phyloP scores from a whole-genome alignment of 2,329 filamentous ascomycete species.

The Periconia sp. region DNA sequence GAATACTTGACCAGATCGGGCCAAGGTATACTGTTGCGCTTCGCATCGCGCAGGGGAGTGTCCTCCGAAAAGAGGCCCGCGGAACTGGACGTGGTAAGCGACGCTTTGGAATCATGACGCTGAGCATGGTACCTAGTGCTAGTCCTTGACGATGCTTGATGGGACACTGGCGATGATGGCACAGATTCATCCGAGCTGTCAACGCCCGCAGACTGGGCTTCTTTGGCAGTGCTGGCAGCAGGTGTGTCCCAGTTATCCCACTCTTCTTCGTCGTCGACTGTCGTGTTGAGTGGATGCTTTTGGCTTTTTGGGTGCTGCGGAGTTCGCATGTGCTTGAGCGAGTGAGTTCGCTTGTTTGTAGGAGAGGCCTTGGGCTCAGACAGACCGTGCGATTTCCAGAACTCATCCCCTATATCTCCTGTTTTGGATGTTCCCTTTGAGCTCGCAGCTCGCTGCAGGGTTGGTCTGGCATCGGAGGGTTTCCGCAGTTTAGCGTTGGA shows the following conservation, averaged over 20 bases:
- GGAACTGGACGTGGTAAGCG: slow-evolving; percentile 36
- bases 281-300: slow-evolving; percentile 13
- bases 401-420: slow-evolving; percentile 44
- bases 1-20: slow-evolving; percentile 71
- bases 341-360: slow-evolving; percentile 43
- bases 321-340: slow-evolving; percentile 37
- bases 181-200: slow-evolving; percentile 54
- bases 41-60: slow-evolving; percentile 24
- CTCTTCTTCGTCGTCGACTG: slow-evolving; percentile 51
- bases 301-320: slow-evolving; percentile 37
- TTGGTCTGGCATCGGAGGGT: slow-evolving; percentile 31
- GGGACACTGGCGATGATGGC: slow-evolving; percentile 46
- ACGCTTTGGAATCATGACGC: slow-evolving; percentile 43
- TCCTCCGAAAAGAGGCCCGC: slow-evolving; percentile 23
- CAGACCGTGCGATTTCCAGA: slow-evolving; percentile 48
- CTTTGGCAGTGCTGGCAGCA: slow-evolving; percentile 40
- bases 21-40: slow-evolving; percentile 58
- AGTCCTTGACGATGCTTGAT: slow-evolving; percentile 53
- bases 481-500: slow-evolving; percentile 34
- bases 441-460: slow-evolving; percentile 33
- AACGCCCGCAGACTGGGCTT: slow-evolving; percentile 3
- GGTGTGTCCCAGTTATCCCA: slow-evolving; percentile 62
- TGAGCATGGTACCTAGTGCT: slow-evolving; percentile 53
- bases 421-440: slow-evolving; percentile 29
- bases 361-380: slow-evolving; percentile 40